A percentile compares a stretch with the other conserved stretches of the same genome.
phyloP scores from a whole-genome alignment of 2,329 filamentous ascomycete genomes.

The Colletotrichum gloeosporioides region DNA sequence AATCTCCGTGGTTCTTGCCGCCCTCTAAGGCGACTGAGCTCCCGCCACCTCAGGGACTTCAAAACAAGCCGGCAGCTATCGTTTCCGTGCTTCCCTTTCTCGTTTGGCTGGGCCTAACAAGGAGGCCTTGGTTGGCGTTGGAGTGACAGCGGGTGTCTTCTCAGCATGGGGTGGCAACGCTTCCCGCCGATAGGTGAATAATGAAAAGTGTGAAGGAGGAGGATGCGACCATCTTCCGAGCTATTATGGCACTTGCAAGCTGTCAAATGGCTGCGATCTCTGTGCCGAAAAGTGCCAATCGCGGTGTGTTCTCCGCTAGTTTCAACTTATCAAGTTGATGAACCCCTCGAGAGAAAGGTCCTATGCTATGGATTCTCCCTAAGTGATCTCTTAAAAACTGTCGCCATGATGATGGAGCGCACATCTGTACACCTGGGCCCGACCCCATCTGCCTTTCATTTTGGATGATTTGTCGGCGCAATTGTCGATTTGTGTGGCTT shows the following conservation, averaged over 20 bases:
- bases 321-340: fast-evolving
- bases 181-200: background rate
- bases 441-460: background rate
- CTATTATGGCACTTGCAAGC: too few relatives aligned
- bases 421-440: background rate
- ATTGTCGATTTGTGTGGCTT: background rate
- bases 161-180: background rate
- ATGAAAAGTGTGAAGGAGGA: background rate
- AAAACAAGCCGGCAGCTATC: background rate
- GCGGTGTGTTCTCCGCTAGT: fast-evolving
- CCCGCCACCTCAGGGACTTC: background rate
- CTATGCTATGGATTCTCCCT: background rate
- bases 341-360: background rate
- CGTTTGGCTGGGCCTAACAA: fast-evolving
- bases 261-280: fast-evolving
- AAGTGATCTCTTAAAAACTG: fast-evolving
- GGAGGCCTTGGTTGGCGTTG: background rate
- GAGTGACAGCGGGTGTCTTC: fast-evolving
- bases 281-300: background rate
- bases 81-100: fast-evolving
- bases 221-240: too few relatives aligned
- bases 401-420: background rate
- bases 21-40: background rate
- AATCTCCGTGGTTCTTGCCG: fast-evolving
- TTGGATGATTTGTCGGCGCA: background rate